Evolutionary conservation across 2,329 filamentous ascomycete genomes (phyloP), one percentile per base, ranked within the genome.

Genomic region (Teratosphaeria pseudoeucalypti): DNA sequence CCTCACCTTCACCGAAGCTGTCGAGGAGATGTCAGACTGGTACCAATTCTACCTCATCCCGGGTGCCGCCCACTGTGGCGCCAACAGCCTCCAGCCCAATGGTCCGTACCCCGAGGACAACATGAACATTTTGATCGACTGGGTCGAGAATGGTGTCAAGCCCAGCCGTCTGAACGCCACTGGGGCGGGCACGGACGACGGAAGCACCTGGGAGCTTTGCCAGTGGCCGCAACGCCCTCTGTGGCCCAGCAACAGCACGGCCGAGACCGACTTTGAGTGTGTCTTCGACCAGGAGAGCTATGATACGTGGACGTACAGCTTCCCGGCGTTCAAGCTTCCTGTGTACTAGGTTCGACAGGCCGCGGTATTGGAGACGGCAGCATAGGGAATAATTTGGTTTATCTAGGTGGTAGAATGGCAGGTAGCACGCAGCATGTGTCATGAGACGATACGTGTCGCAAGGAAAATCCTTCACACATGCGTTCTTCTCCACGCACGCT

Each of bases 11-110:
- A 23, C 16, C 9, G 43, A 49, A 23, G 43, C 43, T 6, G 43
- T 49, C 16, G 16, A n/a, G 9, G 73, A 76, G 2, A 69, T 83
- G 6, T 65, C 72, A 32, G 77, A 81, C 32, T 84, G 77, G 75
- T 84, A 83, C 70, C 76, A 78, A 57, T 73, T 84, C 52, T 83
- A 78, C 70, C 75, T 82, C 0, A 66, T 84, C 23, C 81, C 81
- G 0, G 81, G 81, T 29, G 81, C 77, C 0, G 80, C 73, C 0
- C 81, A 82, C 71, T 84, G 81, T 62, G 70, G 73, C 0, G 66
- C 71, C 37, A 82, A 81, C 70, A 60, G 43, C 16, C 43, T 49
- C 23, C 43, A 49, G 43, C 43, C 43, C 9, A 49, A 49, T n/a
- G 43, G 43, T 10, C 43, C 43, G 5, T 49, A 49, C 19, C 43